A percentile compares a stretch with the other conserved stretches of the same genome.
Conservation (phyloP, 345 rosid genomes). For the Lagerstroemia speciosa region DNA sequence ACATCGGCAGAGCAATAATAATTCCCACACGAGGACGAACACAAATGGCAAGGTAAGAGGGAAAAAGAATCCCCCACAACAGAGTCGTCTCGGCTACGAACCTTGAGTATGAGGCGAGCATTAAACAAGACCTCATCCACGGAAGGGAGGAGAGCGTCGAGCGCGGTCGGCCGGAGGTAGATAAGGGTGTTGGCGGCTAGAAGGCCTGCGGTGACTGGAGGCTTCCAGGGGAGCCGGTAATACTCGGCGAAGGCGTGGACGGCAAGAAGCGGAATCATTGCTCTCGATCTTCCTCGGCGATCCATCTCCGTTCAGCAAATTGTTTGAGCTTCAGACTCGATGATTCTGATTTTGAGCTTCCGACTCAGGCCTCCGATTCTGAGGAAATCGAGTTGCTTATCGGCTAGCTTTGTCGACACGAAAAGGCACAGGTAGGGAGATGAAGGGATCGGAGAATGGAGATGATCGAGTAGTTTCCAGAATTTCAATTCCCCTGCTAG, state of each 20-base stretch:
- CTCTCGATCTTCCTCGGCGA: constrained; percentile 31
- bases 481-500: too few relatives aligned
- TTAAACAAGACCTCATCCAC: constrained; percentile 75
- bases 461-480: too few relatives aligned
- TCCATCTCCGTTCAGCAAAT: constrained; percentile 14
- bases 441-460: too few relatives aligned
- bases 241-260: constrained; percentile 64
- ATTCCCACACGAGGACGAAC: not conserved
- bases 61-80: not conserved
- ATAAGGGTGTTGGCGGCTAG: constrained; percentile 65
- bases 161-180: constrained; percentile 62
- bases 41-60: not conserved
- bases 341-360: not conserved
- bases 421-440: not conserved
- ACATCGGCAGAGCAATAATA: not conserved
- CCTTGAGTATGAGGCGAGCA: constrained; percentile 84
- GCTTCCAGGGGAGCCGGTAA: constrained; percentile 74
- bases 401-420: not conserved
- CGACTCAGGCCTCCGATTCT: not conserved
- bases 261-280: constrained; percentile 72
- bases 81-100: constrained; percentile 13
- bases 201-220: constrained; percentile 83
- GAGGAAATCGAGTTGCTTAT: not conserved
- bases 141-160: constrained; percentile 50
- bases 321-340: not conserved